Base-by-base conservation (phyloP, 2,329 filamentous ascomycete species). In the Verticillium tricorpus region DNA sequence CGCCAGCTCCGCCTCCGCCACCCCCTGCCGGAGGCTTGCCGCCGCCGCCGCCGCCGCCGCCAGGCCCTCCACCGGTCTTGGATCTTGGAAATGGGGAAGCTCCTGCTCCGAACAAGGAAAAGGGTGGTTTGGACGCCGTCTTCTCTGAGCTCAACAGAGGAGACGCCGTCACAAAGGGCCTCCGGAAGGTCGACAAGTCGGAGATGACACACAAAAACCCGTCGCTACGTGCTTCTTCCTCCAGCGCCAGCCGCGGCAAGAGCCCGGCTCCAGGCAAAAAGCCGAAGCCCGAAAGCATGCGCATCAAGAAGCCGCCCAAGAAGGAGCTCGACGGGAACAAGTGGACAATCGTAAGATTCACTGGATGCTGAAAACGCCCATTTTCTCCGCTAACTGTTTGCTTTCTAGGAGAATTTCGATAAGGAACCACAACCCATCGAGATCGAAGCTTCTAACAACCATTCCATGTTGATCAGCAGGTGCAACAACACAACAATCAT, bases 201-300 rank as follows among this genome's bases (percentile, higher is more conserved):
- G 84, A 98, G 76, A 97, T 97, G 94, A 99, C 95, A 63, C 95
- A 99, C 79, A 98, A 98, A 82, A 99, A 99, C 77, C 95, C 95
- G 15, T 86, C 88, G 11, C 82, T 99, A 62, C 89, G 95, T 65
- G 85, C 91, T 28, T 81, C 82, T 64, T 90, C 91, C 14, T 84
- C 86, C 2, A 80, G 80, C 50, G 74, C 77, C 14, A 72, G 79
- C 28, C 85, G 91, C 57, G 87, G 85, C 61, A 96, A 95, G 83
- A 96, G 91, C 66, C 93, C 93, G 2, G 90, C 91, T 19, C 95
- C 95, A 1, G 90, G 88, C 67, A 94, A 92, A 77, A 93, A 93
- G 76, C 89, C 90, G 59, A 94, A 94, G 79, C 91, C 91, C 3
- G 89, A 94, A 76, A 92, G 85, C 75, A 91, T 95, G 89, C 88